Evolutionary conservation across 306 rosid genomes (phyloP), one percentile per base, ranked within the genome.

Genomic region (Luffa aegyptiaca): DNA sequence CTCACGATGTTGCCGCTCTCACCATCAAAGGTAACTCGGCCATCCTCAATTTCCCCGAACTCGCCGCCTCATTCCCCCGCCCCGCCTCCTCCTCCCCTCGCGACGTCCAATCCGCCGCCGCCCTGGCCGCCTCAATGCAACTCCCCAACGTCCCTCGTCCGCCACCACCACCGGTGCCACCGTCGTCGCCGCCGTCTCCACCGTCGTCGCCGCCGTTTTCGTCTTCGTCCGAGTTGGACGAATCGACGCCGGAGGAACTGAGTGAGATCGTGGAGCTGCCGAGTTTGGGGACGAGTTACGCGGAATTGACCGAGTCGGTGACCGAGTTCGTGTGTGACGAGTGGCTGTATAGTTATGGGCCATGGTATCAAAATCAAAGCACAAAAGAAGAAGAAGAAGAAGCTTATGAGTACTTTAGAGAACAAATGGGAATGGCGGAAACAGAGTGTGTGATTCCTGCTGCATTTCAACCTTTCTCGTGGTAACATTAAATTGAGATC

Each of bases 41-140:
- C 8, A 84, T 90, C 75, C 95, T 90, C 53, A 90, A 90, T 84
- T 90, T 90, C 85, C 95, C 95, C 2, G 89, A 87, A 11, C 95
- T 91, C 16, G 84, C 89, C 3, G 72, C 81, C 2, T 79, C 79
- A 0, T 81, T 91, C 20, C 96, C 96, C 6, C 88, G 86, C 11
- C 96, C 96, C 5, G 85, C 66, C 5, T 91, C 96, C 8, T 85
- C 72, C 82, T 84, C 91, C 11, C 96, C 95, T 0, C 88, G 87
- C 1, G 93, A 91, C 16, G 96, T 91, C 6, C 96, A 91, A 71
- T 87, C 89, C 0, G 96, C 96, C 2, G 96, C 96, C 0, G 79
- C 87, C 0, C 84, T 86, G 18, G 96, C 96, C 1, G 93, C 96
- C 0, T 75, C 88, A 8, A 91, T 91, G 92, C 85, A 76, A 12